Conservation (phyloP, 305 asterid species). For the Salvia sclarea region DNA sequence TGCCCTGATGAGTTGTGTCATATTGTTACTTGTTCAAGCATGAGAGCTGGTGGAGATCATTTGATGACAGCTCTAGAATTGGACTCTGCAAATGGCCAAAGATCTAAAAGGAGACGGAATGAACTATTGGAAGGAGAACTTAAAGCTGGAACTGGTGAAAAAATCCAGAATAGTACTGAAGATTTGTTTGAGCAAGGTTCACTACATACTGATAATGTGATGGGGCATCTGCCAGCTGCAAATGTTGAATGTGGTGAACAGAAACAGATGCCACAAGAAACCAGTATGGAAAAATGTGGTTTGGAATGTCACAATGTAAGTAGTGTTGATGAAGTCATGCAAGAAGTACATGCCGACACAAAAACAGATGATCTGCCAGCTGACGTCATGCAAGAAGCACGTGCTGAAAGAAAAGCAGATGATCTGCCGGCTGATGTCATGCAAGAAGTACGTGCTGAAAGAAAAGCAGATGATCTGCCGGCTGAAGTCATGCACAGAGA, state of each 20-base stretch:
- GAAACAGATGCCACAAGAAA: constrained; percentile 30
- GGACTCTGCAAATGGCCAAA: constrained; percentile 37
- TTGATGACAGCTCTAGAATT: constrained; percentile 31
- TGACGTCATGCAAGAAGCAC: constrained; percentile 38
- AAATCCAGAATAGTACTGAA: constrained; percentile 24
- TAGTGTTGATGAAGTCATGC: constrained; percentile 39
- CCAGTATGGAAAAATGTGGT: constrained; percentile 33
- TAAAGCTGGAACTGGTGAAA: constrained; percentile 30
- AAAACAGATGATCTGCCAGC: constrained; percentile 35
- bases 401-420: constrained; percentile 30
- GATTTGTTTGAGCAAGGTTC: constrained; percentile 38
- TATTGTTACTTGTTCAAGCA: constrained; percentile 29
- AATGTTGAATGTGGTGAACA: constrained; percentile 32
- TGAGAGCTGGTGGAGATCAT: constrained; percentile 34
- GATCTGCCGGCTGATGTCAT: constrained; percentile 42
- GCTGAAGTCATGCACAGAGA: constrained; percentile 39
- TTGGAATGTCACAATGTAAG: constrained; percentile 21
- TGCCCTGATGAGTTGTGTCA: constrained; percentile 22
- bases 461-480: constrained; percentile 33
- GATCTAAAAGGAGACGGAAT: constrained; percentile 53
- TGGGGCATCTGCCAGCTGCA: constrained; percentile 38
- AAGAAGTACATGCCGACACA: constrained; percentile 35
- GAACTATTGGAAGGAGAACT: constrained; percentile 39
- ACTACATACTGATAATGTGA: constrained; percentile 29
- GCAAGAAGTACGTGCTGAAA: constrained; percentile 37